phyloP scores from a whole-genome alignment of 192 early-diverging fungal genomes.

The Podila epigama region DNA sequence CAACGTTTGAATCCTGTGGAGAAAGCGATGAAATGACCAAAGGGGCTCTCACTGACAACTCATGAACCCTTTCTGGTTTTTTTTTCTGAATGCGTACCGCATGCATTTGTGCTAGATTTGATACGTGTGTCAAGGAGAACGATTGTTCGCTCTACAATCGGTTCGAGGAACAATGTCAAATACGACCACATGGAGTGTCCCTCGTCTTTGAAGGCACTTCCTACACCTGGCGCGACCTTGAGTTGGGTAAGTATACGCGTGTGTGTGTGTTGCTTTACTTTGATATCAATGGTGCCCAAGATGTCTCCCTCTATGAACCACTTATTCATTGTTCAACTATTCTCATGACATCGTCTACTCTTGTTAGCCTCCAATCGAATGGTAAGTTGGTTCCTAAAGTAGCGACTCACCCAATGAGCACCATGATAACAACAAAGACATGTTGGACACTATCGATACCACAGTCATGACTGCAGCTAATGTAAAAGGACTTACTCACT shows the following conservation, averaged over 20 bases:
- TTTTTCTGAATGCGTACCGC: too few relatives aligned
- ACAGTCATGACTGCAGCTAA: not conserved
- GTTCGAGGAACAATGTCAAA: slow-evolving; percentile 25
- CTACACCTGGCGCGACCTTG: slow-evolving; percentile 56
- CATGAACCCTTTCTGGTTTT: not conserved
- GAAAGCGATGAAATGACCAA: too few relatives aligned
- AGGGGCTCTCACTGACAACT: not conserved
- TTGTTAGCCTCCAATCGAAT: slow-evolving; percentile 33
- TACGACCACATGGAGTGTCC: slow-evolving; percentile 19
- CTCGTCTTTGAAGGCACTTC: slow-evolving; percentile 52
- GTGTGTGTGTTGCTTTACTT: too few relatives aligned
- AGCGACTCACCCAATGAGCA: too few relatives aligned
- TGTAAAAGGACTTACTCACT: not conserved
- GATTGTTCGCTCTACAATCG: slow-evolving; percentile 35
- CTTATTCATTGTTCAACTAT: not conserved
- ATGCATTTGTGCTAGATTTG: too few relatives aligned
- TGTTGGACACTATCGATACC: not conserved
- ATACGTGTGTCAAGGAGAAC: not conserved
- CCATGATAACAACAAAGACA: not conserved
- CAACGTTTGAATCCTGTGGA: too few relatives aligned
- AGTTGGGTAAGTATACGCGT: slow-evolving; percentile 44
- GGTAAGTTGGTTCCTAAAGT: too few relatives aligned
- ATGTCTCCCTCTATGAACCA: not conserved
- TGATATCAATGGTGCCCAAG: not conserved
- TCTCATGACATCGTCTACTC: not conserved